Evolutionary conservation across 257 asterid genomes (phyloP).

Genomic region (Nicotiana attenuata): DNA sequence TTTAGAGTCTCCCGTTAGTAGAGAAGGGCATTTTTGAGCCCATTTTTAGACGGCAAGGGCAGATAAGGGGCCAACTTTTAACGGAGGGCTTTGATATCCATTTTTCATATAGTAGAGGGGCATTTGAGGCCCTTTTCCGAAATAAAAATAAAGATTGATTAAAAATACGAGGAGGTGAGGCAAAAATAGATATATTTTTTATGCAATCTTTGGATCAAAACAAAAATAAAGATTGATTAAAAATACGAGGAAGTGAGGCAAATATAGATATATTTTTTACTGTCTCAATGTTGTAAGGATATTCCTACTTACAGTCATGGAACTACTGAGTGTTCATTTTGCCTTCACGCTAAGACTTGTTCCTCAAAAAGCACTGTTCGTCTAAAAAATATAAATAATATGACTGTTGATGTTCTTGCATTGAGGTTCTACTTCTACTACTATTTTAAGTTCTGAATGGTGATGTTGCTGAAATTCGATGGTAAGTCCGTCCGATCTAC

Average conservation of each 20-base stretch:
- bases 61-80: too few species aligned
- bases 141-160: too few species aligned
- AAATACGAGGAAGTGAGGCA: not conserved
- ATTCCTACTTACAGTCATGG: not conserved
- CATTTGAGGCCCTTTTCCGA: too few species aligned
- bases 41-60: too few species aligned
- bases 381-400: conserved; percentile 48
- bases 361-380: conserved; percentile 65
- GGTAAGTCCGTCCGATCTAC: conserved; percentile 32
- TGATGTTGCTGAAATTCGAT: conserved; percentile 68
- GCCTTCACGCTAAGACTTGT: conserved; percentile 58
- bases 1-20: too few species aligned
- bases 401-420: conserved; percentile 71
- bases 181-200: not conserved
- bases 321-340: conserved; percentile 9
- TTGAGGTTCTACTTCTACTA: conserved; percentile 73
- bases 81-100: too few species aligned
- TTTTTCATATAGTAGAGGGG: too few species aligned
- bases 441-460: conserved; percentile 62
- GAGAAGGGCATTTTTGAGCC: too few species aligned
- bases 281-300: not conserved
- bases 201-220: too few species aligned
- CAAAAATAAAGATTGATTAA: too few species aligned
- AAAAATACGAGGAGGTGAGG: conserved; percentile 50
- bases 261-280: not conserved